These are phyloP conservation scores for Paramecium bursaria DNA, from an alignment of 73 alveolate genomes.

Conservation along the genomic window DNA sequence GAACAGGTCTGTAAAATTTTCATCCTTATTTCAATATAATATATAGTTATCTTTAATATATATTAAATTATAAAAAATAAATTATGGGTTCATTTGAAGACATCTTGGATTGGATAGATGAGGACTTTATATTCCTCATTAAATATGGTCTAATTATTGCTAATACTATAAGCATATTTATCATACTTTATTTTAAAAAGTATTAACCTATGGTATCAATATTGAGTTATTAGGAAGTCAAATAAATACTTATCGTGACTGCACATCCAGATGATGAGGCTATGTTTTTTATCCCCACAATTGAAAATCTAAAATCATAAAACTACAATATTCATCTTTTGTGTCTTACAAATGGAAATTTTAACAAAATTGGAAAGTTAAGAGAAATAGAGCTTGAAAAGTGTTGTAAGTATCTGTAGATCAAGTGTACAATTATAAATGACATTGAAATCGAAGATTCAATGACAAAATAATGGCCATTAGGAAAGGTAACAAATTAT, in stretches of 20 bases:
- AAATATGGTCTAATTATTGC: slow-evolving; percentile 61
- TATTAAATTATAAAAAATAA: slow-evolving; percentile 2
- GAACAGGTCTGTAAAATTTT: slow-evolving; percentile 59
- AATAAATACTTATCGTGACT: slow-evolving; percentile 82
- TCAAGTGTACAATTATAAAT: slow-evolving; percentile 70
- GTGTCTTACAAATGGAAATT: slow-evolving; percentile 90
- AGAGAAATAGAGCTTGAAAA: slow-evolving; percentile 90
- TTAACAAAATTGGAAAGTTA: slow-evolving; percentile 84
- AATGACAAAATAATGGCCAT: slow-evolving; percentile 77
- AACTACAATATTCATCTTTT: slow-evolving; percentile 77
- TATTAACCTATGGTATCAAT: not conserved
- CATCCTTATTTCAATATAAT: slow-evolving; percentile 39
- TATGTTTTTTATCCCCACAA: slow-evolving; percentile 95
- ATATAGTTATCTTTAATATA: not conserved
- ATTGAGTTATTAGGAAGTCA: slow-evolving; percentile 36
- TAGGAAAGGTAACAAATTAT: slow-evolving; percentile 72
- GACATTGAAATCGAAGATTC: slow-evolving; percentile 88
- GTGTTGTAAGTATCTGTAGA: slow-evolving; percentile 68
- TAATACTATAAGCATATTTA: slow-evolving; percentile 60
- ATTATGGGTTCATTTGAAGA: slow-evolving; percentile 4
- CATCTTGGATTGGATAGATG: slow-evolving; percentile 54
- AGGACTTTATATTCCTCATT: slow-evolving; percentile 34
- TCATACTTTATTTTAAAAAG: slow-evolving; percentile 36
- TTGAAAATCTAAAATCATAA: slow-evolving; percentile 66
- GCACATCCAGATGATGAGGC: slow-evolving; percentile 99